phyloP scores from a whole-genome alignment of 1,284 basidiomycete genomes.

The Phylloboletellus chloephorus region DNA sequence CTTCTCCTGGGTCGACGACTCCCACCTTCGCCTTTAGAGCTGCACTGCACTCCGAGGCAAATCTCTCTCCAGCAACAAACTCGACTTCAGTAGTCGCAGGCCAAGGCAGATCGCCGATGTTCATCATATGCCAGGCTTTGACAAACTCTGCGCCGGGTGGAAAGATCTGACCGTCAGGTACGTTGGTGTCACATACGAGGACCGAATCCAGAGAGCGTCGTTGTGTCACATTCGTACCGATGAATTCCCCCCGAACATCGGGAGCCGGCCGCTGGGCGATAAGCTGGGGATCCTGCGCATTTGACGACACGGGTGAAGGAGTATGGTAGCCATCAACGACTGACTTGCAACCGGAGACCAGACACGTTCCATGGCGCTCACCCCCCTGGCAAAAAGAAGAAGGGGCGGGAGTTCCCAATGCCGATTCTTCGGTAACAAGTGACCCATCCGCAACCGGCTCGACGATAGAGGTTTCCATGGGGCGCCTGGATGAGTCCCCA shows the following conservation, averaged over 20 bases:
- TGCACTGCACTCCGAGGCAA: constrained; percentile 35
- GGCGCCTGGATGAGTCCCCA: not conserved
- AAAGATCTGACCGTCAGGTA: constrained; percentile 70
- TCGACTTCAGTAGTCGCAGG: constrained; percentile 59
- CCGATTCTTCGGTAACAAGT: not conserved
- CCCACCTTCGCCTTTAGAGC: constrained; percentile 46
- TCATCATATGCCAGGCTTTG: constrained; percentile 73
- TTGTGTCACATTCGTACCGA: not conserved
- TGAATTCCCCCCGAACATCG: constrained; percentile 3
- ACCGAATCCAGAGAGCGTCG: constrained; percentile 40
- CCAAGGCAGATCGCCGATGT: constrained; percentile 61
- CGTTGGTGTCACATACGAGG: constrained; percentile 64
- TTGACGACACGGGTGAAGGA: constrained; percentile 11
- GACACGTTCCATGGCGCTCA: constrained; percentile 1
- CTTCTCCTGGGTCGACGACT: constrained; percentile 46
- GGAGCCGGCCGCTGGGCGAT: constrained; percentile 1
- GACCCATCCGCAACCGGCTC: constrained; percentile 2
- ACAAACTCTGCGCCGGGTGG: constrained; percentile 81
- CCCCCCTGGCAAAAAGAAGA: constrained; percentile 2
- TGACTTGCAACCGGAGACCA: constrained; percentile 8
- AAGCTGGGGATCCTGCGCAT: not conserved
- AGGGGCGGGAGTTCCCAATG: not conserved
- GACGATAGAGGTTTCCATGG: not conserved
- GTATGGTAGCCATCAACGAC: constrained; percentile 18
- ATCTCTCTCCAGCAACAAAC: constrained; percentile 62